phyloP scores from a whole-genome alignment of 345 rosid species.

The Eucalyptus regnans region DNA sequence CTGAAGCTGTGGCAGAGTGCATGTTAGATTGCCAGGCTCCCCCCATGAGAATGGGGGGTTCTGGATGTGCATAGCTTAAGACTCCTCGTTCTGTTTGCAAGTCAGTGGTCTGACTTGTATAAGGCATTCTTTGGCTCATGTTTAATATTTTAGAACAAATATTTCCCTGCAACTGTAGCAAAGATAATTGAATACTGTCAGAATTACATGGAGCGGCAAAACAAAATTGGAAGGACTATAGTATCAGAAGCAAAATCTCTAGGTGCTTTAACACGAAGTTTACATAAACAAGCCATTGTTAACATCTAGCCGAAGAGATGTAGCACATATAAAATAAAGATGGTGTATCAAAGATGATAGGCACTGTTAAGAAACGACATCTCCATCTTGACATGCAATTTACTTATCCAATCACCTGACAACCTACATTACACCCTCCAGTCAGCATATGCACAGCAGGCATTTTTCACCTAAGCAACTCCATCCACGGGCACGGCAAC shows the following conservation, averaged over 20 bases:
- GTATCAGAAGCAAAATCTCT: background rate
- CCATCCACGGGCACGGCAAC: background rate
- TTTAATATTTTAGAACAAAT: background rate
- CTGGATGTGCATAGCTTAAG: conserved; percentile 25
- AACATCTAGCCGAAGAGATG: background rate
- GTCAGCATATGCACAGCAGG: background rate
- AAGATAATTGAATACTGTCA: background rate
- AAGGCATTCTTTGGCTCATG: conserved; percentile 47
- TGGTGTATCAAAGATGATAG: background rate
- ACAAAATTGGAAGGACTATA: background rate
- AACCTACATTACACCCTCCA: background rate
- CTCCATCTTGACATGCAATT: background rate
- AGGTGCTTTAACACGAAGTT: background rate
- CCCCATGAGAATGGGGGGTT: conserved; percentile 40
- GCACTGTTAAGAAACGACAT: background rate
- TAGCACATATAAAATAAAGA: background rate
- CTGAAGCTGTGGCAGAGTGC: conserved; percentile 24
- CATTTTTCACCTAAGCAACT: background rate
- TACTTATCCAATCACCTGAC: background rate
- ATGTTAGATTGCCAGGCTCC: conserved; percentile 33
- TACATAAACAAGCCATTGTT: background rate
- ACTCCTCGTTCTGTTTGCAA: conserved; percentile 40
- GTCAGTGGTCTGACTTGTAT: conserved; percentile 31
- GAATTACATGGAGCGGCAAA: background rate
- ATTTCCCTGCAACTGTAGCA: background rate